phyloP scores from a whole-genome alignment of 768 basidiomycete species.

The Agaricus bisporus region DNA sequence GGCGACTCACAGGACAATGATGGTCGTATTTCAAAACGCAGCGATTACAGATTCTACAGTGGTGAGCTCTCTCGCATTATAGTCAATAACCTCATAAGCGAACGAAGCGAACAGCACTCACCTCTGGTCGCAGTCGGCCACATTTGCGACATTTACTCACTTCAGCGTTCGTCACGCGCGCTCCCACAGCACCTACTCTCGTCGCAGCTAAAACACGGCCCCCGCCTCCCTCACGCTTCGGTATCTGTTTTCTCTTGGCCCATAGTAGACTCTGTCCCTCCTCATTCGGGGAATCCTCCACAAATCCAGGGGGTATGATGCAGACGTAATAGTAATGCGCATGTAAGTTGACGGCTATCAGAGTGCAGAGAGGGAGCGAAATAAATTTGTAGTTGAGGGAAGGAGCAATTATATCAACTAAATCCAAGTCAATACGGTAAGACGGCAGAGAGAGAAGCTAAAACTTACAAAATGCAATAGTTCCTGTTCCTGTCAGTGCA shows the following conservation, averaged over 20 bases:
- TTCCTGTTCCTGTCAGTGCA: conserved; percentile 60
- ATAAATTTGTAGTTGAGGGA: conserved; percentile 53
- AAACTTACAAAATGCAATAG: conserved; percentile 75
- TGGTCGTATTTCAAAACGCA: conserved; percentile 91
- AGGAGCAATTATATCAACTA: conserved; percentile 79
- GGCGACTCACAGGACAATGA: conserved; percentile 77
- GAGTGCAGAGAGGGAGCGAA: conserved; percentile 60
- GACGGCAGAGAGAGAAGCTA: neutral
- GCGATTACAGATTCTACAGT: conserved; percentile 86
- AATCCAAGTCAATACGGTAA: neutral
- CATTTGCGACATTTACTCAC: conserved; percentile 67
- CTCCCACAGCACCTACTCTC: conserved; percentile 29
- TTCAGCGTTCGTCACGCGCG: conserved; percentile 44
- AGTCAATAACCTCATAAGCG: neutral
- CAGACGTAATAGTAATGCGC: conserved; percentile 85
- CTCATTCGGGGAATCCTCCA: conserved; percentile 47
- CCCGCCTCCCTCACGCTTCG: conserved; percentile 25
- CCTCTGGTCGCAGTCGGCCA: conserved; percentile 68
- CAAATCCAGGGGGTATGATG: conserved; percentile 74
- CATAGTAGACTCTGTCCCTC: conserved; percentile 44
- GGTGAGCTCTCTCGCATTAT: conserved; percentile 70
- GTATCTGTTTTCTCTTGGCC: conserved; percentile 34
- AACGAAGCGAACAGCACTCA: conserved; percentile 26
- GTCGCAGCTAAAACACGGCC: conserved; percentile 10
- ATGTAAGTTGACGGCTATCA: conserved; percentile 72